Conservation (phyloP, 164 flowering plant genomes). For the Vitis amurensis region DNA sequence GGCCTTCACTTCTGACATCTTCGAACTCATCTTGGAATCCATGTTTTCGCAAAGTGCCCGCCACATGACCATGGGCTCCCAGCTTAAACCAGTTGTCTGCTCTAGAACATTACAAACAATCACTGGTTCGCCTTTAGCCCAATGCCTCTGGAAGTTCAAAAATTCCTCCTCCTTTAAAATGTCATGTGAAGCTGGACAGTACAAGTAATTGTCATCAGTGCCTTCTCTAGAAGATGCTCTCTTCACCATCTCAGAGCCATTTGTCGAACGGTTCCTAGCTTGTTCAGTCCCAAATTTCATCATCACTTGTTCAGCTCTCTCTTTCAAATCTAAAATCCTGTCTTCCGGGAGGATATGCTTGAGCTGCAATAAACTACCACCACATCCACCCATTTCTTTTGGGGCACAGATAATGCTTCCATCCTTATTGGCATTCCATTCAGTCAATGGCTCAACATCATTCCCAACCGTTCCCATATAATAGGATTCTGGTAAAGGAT, state of each 20-base stretch:
- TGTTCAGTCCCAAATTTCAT: constrained; percentile 2
- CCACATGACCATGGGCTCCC: constrained; percentile 96
- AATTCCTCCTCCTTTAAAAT: constrained; percentile 31
- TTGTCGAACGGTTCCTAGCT: background rate
- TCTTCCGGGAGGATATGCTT: constrained; percentile 55
- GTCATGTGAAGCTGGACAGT: constrained; percentile 50
- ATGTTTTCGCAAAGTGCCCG: constrained; percentile 63
- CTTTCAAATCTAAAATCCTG: constrained; percentile 47
- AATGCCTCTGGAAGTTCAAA: constrained; percentile 52
- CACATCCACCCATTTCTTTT: constrained; percentile 74
- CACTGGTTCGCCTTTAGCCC: constrained; percentile 80
- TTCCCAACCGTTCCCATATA: constrained; percentile 8
- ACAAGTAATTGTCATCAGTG: constrained; percentile 58
- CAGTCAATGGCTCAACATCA: constrained; percentile 5
- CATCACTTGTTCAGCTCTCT: constrained; percentile 35
- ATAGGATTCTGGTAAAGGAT: constrained; percentile 33
- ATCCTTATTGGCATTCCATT: constrained; percentile 45
- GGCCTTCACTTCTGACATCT: constrained; percentile 60
- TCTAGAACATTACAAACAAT: constrained; percentile 73
- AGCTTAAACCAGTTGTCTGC: constrained; percentile 62
- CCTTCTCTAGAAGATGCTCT: constrained; percentile 53
- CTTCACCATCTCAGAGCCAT: constrained; percentile 17
- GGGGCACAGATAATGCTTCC: constrained; percentile 69
- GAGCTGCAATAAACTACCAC: constrained; percentile 51
- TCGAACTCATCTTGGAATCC: constrained; percentile 35